Conservation (phyloP, 129 eudicot species). For the Logfia minima region DNA sequence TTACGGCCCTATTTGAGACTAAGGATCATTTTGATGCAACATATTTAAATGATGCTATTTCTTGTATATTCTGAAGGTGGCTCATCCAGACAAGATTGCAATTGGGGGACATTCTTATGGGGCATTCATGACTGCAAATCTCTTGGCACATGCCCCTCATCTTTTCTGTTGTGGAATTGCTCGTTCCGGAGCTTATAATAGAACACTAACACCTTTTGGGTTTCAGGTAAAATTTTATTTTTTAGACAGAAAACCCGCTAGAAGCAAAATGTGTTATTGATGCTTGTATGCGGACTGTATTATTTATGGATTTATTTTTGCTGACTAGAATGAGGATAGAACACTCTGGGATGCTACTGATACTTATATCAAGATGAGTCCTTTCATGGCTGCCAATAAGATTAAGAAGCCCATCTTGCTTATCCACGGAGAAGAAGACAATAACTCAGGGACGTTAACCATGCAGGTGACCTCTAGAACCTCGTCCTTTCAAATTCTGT, state of each 20-base stretch:
- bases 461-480: constrained; percentile 68
- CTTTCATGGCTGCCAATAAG: constrained; percentile 85
- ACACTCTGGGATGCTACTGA: constrained; percentile 94
- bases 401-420: constrained; percentile 94
- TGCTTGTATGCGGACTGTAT: neutral
- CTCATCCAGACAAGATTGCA: constrained; percentile 93
- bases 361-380: constrained; percentile 90
- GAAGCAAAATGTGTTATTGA: neutral
- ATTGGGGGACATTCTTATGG: constrained; percentile 99
- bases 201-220: constrained; percentile 97
- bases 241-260: neutral
- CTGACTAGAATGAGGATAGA: constrained; percentile 82
- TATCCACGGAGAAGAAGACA: constrained; percentile 97
- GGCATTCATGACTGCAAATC: constrained; percentile 98
- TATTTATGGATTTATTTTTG: neutral
- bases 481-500: neutral
- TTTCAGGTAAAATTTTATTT: constrained; percentile 63
- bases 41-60: constrained; percentile 26
- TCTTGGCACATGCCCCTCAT: constrained; percentile 95
- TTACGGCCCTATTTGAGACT: neutral
- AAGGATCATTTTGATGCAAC: neutral
- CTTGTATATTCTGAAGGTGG: constrained; percentile 56
- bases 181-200: constrained; percentile 96
- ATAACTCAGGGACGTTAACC: constrained; percentile 87
- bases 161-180: constrained; percentile 97